Evolutionary conservation across 1,284 basidiomycete species (phyloP).

Genomic region (Irpex sp.): DNA sequence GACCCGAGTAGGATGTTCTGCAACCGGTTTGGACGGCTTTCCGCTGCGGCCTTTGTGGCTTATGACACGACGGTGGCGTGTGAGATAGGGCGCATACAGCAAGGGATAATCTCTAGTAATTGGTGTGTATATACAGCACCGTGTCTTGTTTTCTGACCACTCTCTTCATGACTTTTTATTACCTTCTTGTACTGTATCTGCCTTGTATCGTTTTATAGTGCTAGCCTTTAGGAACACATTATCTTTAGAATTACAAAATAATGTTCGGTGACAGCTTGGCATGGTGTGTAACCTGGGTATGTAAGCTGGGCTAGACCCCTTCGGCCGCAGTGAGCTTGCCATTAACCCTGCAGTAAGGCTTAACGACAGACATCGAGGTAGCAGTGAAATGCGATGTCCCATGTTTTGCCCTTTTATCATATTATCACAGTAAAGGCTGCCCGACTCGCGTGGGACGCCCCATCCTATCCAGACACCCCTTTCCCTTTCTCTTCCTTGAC

Average conservation of each 20-base stretch:
- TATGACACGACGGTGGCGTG: neutral
- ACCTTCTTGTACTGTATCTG: neutral
- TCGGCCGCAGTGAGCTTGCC: neutral
- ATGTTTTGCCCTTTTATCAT: conserved; percentile 12
- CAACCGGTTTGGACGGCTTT: neutral
- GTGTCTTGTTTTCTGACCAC: neutral
- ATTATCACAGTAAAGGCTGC: conserved; percentile 26
- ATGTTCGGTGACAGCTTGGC: neutral
- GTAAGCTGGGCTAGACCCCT: neutral
- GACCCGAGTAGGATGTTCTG: neutral
- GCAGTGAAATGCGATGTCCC: neutral
- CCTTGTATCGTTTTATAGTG: neutral
- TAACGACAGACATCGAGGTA: neutral
- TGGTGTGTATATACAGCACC: neutral
- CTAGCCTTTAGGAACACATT: neutral
- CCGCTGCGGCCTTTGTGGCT: neutral
- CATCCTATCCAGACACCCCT: neutral
- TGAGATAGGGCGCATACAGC: no score
- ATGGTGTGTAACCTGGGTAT: neutral
- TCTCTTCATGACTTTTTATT: neutral
- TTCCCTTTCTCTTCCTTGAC: conserved; percentile 6
- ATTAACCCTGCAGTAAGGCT: neutral
- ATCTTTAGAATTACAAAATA: neutral
- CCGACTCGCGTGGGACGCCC: conserved; percentile 27
- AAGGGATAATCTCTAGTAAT: neutral